Conservation (phyloP, 441 rosid species). For the Erysimum pusillum region DNA sequence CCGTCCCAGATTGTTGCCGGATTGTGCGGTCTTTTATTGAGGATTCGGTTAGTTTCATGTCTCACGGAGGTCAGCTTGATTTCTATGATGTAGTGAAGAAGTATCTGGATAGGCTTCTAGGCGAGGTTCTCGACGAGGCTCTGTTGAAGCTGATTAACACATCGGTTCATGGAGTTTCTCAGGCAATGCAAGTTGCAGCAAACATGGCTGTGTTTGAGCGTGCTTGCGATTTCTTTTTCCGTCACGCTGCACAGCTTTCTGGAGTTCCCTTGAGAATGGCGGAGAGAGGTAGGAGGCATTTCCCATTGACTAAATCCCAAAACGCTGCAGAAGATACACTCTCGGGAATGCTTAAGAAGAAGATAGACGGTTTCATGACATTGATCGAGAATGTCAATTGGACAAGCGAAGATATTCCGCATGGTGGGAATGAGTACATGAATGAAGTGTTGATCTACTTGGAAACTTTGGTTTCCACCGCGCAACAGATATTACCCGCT, state of each 20-base stretch:
- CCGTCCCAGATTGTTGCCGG: conserved; percentile 94
- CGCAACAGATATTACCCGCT: conserved; percentile 90
- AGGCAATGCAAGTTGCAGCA: conserved; percentile 98
- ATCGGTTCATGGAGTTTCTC: conserved; percentile 88
- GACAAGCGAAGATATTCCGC: conserved; percentile 83
- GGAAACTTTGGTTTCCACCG: conserved; percentile 92
- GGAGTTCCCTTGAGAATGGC: conserved; percentile 94
- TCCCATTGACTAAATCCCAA: conserved; percentile 85
- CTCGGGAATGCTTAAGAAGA: conserved; percentile 87
- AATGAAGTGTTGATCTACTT: conserved; percentile 92
- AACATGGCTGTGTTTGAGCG: conserved; percentile 97
- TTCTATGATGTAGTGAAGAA: conserved; percentile 90
- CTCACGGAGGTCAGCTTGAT: conserved; percentile 93
- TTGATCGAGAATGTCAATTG: conserved; percentile 95
- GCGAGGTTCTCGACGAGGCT: conserved; percentile 87
- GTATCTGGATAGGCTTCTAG: conserved; percentile 88
- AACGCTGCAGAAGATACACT: conserved; percentile 90
- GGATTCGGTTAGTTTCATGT: conserved; percentile 97
- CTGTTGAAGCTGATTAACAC: conserved; percentile 77
- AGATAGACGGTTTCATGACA: conserved; percentile 90
- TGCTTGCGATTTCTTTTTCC: conserved; percentile 95
- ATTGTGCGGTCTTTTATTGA: conserved; percentile 94
- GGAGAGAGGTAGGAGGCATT: conserved; percentile 92
- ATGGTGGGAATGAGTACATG: conserved; percentile 89
- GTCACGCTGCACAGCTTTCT: conserved; percentile 94